Conservation (phyloP, 208 protist species). For the Leishmania gerbilli region DNA sequence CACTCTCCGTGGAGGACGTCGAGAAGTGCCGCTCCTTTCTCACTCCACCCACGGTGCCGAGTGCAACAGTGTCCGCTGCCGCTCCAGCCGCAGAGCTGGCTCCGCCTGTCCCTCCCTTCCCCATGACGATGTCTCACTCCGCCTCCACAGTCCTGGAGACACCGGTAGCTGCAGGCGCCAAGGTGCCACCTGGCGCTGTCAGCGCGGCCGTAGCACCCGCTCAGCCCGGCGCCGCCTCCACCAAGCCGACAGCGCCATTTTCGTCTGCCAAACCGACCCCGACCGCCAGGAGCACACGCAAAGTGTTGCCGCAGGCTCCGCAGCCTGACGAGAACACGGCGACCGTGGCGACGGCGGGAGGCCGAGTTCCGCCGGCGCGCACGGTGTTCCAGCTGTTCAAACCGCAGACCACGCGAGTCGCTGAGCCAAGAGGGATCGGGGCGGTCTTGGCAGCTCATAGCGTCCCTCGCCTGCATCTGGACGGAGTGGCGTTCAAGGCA, state of each 20-base stretch:
- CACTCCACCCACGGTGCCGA: neutral
- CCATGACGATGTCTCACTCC: neutral
- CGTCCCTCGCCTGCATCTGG: neutral
- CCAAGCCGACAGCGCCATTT: neutral
- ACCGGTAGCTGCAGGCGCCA: neutral
- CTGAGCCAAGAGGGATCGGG: neutral
- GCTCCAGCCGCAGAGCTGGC: neutral
- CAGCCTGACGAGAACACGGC: neutral
- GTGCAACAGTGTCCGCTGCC: neutral
- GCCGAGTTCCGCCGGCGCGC: neutral
- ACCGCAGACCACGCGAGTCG: neutral
- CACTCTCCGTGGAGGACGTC: constrained; percentile 7
- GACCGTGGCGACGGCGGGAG: neutral
- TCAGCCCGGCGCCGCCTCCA: neutral
- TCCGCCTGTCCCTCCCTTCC: neutral
- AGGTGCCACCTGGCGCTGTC: neutral
- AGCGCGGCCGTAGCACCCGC: neutral
- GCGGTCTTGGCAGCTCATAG: neutral
- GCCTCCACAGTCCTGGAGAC: neutral
- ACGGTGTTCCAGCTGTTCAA: constrained; percentile 15
- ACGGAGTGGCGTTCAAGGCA: neutral
- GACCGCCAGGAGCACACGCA: neutral
- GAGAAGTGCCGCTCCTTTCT: neutral
- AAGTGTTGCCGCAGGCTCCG: neutral
- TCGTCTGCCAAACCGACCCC: neutral